Evolutionary conservation across 768 basidiomycete species (phyloP), one percentile per base, ranked within the genome.

Genomic region (Steccherinum ochraceum): DNA sequence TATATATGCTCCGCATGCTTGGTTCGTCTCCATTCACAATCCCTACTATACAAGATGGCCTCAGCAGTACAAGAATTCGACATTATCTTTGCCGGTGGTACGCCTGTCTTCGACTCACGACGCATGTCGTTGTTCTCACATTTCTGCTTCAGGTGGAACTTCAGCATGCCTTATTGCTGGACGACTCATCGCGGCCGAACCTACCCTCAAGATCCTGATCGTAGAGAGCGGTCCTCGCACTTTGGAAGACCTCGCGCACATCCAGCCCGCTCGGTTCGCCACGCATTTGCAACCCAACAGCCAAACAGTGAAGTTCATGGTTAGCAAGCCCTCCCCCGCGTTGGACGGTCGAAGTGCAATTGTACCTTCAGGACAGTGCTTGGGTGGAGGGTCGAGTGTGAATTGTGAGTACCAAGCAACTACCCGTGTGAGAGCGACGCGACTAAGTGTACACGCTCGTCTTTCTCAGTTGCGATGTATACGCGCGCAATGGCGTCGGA

Each of bases 311-410:
- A 72, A 72, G 2, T 67, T 70, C 52, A 69, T 83, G 51, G 45
- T 47, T 4, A 59, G 56, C 5, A 65, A 65, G 20, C 69, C 72
- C 4, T 75, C 74, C 55, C 64, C 67, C 0, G 76, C 71, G 49
- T 64, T 74, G 30, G 69, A 60, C 13, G 77, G 74, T 3, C 80
- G 84, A 3, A 57, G 66, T 4, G 58, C 67, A 3, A 45, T 77
- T 27, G 69, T 81, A 3, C 69, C 72, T 0, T 59, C 67, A 23
- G 83, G 77, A 0, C 70, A 76, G 47, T 75, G 72, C 40, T 57
- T 87, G 4, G 84, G 84, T 3, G 84, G 84, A 4, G 83, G 83
- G 0, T 83, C 81, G 0, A 67, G 69, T 47, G 73, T 85, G 16
- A 86, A 84, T 55, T 80, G 82, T 81, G n/a, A n/a, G n/a, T n/a